phyloP scores from a whole-genome alignment of 768 basidiomycete genomes.

The Tylopilus sp. region DNA sequence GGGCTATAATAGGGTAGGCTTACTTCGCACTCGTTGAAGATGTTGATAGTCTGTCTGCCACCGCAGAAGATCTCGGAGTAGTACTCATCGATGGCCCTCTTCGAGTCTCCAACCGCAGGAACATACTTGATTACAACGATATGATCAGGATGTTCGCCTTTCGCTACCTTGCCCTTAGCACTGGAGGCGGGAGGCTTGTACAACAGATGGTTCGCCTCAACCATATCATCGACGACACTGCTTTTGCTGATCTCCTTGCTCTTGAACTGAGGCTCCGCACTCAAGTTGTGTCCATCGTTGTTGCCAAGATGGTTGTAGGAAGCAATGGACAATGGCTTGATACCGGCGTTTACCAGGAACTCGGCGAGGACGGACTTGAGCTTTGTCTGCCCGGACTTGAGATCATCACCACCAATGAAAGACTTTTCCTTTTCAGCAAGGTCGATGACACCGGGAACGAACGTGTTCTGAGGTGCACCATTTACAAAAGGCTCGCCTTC shows the following conservation, averaged over 20 bases:
- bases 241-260: slow-evolving; percentile 99
- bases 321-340: slow-evolving; percentile 95
- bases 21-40: slow-evolving; percentile 97
- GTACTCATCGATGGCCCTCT: slow-evolving; percentile 99
- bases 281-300: slow-evolving; percentile 93
- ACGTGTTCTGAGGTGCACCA: slow-evolving; percentile 98
- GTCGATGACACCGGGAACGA: slow-evolving; percentile 91
- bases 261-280: slow-evolving; percentile 89
- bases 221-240: slow-evolving; percentile 98
- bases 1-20: slow-evolving; percentile 8
- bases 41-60: slow-evolving; percentile 89
- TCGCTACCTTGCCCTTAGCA: slow-evolving; percentile 53
- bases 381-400: slow-evolving; percentile 97
- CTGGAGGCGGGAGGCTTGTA: slow-evolving; percentile 76
- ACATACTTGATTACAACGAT: slow-evolving; percentile 97
- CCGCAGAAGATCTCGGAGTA: slow-evolving; percentile 98
- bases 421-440: slow-evolving; percentile 86
- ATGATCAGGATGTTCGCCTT: slow-evolving; percentile 98
- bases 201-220: slow-evolving; percentile 81
- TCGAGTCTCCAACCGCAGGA: slow-evolving; percentile 94
- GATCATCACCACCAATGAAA: slow-evolving; percentile 97
- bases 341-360: slow-evolving; percentile 98
- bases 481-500: slow-evolving; percentile 96
- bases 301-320: slow-evolving; percentile 99
- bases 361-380: slow-evolving; percentile 96